A percentile compares a stretch with the other conserved stretches of the same genome.
Conservation (phyloP, 1,284 basidiomycete genomes). For the Taiwanofungus camphoratus region DNA sequence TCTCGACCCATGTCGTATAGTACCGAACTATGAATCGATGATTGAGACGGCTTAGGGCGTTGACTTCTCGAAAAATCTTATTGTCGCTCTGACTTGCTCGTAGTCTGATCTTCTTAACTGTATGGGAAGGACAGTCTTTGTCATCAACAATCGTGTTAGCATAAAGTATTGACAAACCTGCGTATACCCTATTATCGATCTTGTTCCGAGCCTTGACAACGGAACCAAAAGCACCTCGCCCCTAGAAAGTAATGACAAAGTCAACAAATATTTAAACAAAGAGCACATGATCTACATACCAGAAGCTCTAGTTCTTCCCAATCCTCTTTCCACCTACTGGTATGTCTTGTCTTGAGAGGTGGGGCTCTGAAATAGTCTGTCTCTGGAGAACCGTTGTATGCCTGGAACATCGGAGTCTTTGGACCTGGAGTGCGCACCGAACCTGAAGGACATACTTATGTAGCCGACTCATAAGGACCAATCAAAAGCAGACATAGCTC, state of each 20-base stretch:
- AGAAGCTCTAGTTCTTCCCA: conserved; percentile 79
- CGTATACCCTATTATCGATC: conserved; percentile 68
- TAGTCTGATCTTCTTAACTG: conserved; percentile 88
- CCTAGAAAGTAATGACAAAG: conserved; percentile 42
- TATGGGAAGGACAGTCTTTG: neutral
- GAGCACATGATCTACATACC: conserved; percentile 28
- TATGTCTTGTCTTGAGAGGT: conserved; percentile 38
- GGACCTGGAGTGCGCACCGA: conserved; percentile 27
- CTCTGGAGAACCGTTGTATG: conserved; percentile 50
- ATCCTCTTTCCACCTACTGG: conserved; percentile 78
- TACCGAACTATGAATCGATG: conserved; percentile 92
- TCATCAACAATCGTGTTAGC: neutral
- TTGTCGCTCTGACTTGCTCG: conserved; percentile 75
- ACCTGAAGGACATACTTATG: neutral
- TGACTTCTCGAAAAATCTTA: conserved; percentile 90
- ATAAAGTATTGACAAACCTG: conserved; percentile 39
- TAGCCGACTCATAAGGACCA: neutral
- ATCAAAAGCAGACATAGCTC: neutral
- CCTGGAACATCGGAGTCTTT: conserved; percentile 41
- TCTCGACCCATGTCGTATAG: conserved; percentile 80
- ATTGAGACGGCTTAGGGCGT: conserved; percentile 80
- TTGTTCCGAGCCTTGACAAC: conserved; percentile 93
- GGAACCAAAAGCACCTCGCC: conserved; percentile 89
- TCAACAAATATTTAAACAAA: neutral
- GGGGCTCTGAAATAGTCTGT: conserved; percentile 49